phyloP scores from a whole-genome alignment of 2,329 filamentous ascomycete genomes.

The Geosmithia putterillii region DNA sequence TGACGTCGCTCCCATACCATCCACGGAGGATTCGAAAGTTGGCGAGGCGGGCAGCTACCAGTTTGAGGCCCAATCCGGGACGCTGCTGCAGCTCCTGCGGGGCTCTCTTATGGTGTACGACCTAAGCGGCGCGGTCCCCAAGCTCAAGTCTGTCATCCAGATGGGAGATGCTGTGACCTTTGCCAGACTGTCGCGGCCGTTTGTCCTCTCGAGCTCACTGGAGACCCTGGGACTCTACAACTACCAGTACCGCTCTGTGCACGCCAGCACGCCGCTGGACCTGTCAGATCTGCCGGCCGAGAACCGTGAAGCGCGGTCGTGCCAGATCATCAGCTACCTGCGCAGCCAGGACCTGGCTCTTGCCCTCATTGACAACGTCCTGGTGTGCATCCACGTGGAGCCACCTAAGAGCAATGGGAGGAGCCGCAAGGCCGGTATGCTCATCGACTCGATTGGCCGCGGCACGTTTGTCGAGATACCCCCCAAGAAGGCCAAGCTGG shows the following conservation, averaged over 20 bases:
- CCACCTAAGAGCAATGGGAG: slow-evolving; percentile 42
- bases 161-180: slow-evolving; percentile 47
- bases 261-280: slow-evolving; percentile 33
- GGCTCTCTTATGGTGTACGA: slow-evolving; percentile 49
- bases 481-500: slow-evolving; percentile 17
- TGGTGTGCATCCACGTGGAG: slow-evolving; percentile 60
- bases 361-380: slow-evolving; percentile 47
- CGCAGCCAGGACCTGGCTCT: slow-evolving; percentile 54
- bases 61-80: slow-evolving; percentile 51
- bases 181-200: slow-evolving; percentile 52
- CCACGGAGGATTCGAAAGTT: slow-evolving; percentile 2
- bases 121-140: slow-evolving; percentile 49
- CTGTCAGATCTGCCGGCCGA: slow-evolving; percentile 25
- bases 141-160: slow-evolving; percentile 40
- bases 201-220: slow-evolving; percentile 48
- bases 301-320: slow-evolving; percentile 19
- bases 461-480: slow-evolving; percentile 32
- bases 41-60: slow-evolving; percentile 25
- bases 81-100: slow-evolving; percentile 45
- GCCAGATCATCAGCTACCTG: slow-evolving; percentile 47
- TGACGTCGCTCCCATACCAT: slow-evolving; percentile 21
- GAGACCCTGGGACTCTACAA: slow-evolving; percentile 52
- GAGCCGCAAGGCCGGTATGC: slow-evolving; percentile 46
- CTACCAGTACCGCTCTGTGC: slow-evolving; percentile 52
- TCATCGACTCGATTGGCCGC: slow-evolving; percentile 64